A percentile compares a stretch with the other conserved stretches of the same genome.
Evolutionary conservation across 1,139 yeast genomes (phyloP).

Genomic region (Blastobotrys apis): DNA sequence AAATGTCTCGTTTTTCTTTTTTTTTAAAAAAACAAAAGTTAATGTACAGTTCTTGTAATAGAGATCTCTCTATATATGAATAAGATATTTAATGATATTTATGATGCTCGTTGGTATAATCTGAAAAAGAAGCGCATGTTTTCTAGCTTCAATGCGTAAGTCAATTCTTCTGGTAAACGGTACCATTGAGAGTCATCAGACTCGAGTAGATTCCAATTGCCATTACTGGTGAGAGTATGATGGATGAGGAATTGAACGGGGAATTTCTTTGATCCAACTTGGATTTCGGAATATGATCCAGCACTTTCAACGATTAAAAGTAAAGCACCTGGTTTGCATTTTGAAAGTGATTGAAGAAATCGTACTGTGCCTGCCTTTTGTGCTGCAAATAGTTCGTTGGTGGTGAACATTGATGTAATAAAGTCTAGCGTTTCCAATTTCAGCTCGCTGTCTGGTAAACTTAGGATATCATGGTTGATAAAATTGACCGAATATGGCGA

Average conservation of each 20-base stretch:
- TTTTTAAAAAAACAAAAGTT: not conserved
- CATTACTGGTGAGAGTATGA: constrained; percentile 54
- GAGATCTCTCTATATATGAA: not conserved
- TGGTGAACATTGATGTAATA: constrained; percentile 74
- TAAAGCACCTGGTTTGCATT: constrained; percentile 52
- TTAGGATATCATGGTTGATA: constrained; percentile 45
- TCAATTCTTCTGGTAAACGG: constrained; percentile 52
- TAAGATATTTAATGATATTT: not conserved
- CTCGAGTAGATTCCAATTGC: constrained; percentile 63
- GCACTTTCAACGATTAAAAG: constrained; percentile 80
- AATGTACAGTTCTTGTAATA: too few relatives aligned
- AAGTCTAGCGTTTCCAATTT: constrained; percentile 36
- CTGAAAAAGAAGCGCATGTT: constrained; percentile 85
- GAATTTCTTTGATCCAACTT: constrained; percentile 67
- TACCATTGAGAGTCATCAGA: constrained; percentile 81
- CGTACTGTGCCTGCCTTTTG: constrained; percentile 58
- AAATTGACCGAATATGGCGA: constrained; percentile 44
- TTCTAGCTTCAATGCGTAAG: constrained; percentile 70
- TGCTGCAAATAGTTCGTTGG: constrained; percentile 77
- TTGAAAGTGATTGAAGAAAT: constrained; percentile 48
- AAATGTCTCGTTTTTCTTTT: constrained; percentile 2
- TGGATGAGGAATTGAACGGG: constrained; percentile 81
- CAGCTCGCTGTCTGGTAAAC: constrained; percentile 27
- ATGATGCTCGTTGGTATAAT: constrained; percentile 60
- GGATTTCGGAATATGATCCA: constrained; percentile 80